Percentiles rank a stretch among this genome's conserved stretches.
Conservation (phyloP, 2,329 filamentous ascomycete genomes). For the Bisporella sp. region DNA sequence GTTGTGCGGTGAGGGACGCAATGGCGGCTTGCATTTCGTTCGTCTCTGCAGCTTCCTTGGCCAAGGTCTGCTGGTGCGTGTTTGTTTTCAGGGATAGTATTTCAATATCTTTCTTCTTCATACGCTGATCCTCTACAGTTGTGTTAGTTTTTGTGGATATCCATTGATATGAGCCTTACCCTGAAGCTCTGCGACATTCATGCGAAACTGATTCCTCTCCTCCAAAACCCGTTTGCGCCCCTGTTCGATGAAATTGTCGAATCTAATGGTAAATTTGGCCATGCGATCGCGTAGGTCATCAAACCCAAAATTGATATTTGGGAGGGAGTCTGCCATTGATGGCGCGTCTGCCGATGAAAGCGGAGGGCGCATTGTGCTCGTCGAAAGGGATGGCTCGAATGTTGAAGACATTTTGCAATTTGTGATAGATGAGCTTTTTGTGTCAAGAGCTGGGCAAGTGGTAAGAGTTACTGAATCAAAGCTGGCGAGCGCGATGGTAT, state of each 20-base stretch:
- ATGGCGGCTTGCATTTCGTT: constrained; percentile 65
- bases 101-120: constrained; percentile 82
- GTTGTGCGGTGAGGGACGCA: constrained; percentile 48
- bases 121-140: constrained; percentile 77
- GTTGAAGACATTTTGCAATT: constrained; percentile 43
- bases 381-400: constrained; percentile 65
- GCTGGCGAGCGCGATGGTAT: too few species aligned
- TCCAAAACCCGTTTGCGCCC: constrained; percentile 84
- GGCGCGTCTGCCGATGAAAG: constrained; percentile 51
- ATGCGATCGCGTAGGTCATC: constrained; percentile 93
- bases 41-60: constrained; percentile 70
- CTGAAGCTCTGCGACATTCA: constrained; percentile 83
- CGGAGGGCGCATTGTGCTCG: constrained; percentile 39
- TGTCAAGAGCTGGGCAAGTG: too few species aligned
- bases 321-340: constrained; percentile 71
- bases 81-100: constrained; percentile 67
- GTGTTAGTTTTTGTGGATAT: constrained; percentile 3
- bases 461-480: too few species aligned
- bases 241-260: constrained; percentile 90
- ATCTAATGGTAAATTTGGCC: constrained; percentile 82
- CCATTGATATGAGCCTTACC: constrained; percentile 44
- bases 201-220: constrained; percentile 88
- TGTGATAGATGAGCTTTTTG: too few species aligned
- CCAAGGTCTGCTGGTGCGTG: constrained; percentile 65
- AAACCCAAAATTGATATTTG: constrained; percentile 90